Conservation (phyloP, 2,329 filamentous ascomycete genomes). For the Sclerotinia subarctica region DNA sequence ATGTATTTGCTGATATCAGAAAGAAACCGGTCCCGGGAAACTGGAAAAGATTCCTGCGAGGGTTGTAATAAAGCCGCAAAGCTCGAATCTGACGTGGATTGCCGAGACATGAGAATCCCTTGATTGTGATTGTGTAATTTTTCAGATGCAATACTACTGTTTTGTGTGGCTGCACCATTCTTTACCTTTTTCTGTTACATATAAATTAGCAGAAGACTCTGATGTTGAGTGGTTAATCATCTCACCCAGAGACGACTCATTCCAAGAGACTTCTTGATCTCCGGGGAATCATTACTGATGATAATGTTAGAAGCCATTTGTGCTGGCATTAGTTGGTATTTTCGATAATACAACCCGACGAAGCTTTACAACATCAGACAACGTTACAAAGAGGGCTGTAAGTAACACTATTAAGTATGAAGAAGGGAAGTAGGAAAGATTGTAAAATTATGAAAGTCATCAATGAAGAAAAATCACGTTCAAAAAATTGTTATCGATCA, state of each 20-base stretch:
- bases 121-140: neutral
- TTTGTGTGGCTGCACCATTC: neutral
- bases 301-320: neutral
- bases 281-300: neutral
- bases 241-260: neutral
- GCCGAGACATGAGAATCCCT: neutral
- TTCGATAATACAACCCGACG: neutral
- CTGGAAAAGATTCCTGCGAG: neutral
- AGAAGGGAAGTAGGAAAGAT: neutral
- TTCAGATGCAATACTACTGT: too few species aligned
- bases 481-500: neutral
- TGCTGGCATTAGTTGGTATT: neutral
- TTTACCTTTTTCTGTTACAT: neutral
- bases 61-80: neutral
- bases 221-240: rapidly evolving
- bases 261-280: neutral
- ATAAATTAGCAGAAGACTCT: neutral
- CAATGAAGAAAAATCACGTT: too few species aligned
- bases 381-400: too few species aligned
- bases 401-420: neutral
- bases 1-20: conserved; percentile 34
- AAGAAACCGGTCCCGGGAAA: conserved; percentile 12
- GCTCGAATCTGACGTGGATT: neutral
- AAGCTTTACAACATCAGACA: neutral
- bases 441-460: neutral